A percentile compares a stretch with the other conserved stretches of the same genome.
Evolutionary conservation across 2,329 filamentous ascomycete species (phyloP).

Genomic region (Didymella arachidicola): DNA sequence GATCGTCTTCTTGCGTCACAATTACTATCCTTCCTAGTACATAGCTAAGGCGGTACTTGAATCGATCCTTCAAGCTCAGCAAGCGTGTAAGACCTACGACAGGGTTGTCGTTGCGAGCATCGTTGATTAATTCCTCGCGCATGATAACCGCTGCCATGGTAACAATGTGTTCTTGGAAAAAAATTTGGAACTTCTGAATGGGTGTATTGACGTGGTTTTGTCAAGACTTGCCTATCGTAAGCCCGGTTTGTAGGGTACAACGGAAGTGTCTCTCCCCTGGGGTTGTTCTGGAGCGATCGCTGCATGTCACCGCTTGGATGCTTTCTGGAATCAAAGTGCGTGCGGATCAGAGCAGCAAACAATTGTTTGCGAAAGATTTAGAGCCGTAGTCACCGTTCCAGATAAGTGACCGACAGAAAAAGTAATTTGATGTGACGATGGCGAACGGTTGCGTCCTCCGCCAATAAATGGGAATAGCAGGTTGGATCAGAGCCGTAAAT

Average conservation of each 20-base stretch:
- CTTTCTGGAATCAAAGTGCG: background rate
- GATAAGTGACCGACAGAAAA: background rate
- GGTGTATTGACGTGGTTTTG: background rate
- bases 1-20: background rate
- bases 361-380: background rate
- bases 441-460: background rate
- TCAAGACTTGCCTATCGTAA: background rate
- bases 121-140: conserved; percentile 1
- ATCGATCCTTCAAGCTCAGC: background rate
- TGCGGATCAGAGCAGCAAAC: background rate
- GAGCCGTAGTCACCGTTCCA: background rate
- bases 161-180: too few species aligned
- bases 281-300: background rate
- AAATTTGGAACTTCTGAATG: too few species aligned
- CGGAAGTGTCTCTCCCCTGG: background rate
- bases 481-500: background rate
- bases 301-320: background rate
- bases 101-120: background rate
- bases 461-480: background rate
- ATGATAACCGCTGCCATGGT: background rate
- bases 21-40: background rate
- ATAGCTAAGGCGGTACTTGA: background rate
- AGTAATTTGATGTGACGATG: background rate
- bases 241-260: background rate
- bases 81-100: background rate